phyloP scores from a whole-genome alignment of 176 grass and related monocot genomes.

The Zoysia japonica region DNA sequence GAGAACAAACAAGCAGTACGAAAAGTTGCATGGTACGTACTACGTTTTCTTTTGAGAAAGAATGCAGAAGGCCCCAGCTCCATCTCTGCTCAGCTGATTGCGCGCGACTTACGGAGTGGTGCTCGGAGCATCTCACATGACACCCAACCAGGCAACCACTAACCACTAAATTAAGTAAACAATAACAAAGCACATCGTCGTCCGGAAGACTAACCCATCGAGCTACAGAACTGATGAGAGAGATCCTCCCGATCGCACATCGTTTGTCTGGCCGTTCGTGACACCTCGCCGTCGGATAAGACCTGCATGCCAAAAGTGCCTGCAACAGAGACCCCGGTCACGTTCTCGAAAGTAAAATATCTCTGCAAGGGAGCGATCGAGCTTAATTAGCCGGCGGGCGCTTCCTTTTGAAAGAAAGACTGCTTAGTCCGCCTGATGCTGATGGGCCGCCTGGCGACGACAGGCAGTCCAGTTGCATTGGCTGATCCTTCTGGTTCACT shows the following conservation, averaged over 20 bases:
- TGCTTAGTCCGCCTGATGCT: too few species aligned
- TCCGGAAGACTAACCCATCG: background rate
- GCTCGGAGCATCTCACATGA: background rate
- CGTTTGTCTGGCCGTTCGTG: background rate
- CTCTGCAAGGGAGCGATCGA: background rate
- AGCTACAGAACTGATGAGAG: background rate
- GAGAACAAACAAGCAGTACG: too few species aligned
- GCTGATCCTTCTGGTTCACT: too few species aligned
- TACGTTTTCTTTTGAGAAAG: too few species aligned
- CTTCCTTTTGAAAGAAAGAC: too few species aligned
- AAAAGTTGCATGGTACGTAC: too few species aligned
- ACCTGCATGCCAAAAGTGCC: background rate
- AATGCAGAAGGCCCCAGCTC: too few species aligned
- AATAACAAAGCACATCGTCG: background rate
- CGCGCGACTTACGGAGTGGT: background rate
- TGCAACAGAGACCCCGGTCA: background rate
- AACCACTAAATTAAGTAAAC: background rate
- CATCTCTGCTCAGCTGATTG: too few species aligned
- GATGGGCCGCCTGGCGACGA: too few species aligned
- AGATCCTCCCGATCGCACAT: background rate
- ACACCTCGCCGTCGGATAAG: background rate
- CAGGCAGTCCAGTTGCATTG: too few species aligned
- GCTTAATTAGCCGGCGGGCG: too few species aligned
- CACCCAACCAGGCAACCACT: background rate
- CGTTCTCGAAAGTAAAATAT: background rate